Conservation (phyloP, 345 rosid genomes). For the Populus nigra region DNA sequence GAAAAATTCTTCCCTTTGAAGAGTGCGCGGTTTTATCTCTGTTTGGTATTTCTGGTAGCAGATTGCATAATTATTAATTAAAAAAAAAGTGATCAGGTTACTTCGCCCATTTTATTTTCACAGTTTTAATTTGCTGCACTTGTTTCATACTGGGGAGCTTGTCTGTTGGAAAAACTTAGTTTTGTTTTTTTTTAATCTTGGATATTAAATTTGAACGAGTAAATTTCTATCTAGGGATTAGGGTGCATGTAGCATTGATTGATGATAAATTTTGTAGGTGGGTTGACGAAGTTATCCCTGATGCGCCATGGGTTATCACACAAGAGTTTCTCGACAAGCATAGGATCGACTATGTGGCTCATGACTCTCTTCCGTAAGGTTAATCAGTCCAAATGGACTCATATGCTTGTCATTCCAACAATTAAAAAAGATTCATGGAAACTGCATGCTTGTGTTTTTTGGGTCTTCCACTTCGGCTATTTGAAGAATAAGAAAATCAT, state of each 20-base stretch:
- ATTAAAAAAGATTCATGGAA: neutral
- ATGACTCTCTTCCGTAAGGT: constrained; percentile 64
- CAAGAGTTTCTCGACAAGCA: constrained; percentile 64
- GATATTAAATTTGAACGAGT: neutral
- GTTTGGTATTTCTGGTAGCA: neutral
- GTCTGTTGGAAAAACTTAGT: neutral
- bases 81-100: neutral
- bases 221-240: neutral
- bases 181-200: neutral
- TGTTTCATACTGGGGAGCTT: neutral
- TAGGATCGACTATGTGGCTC: constrained; percentile 63
- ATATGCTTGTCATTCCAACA: constrained; percentile 4
- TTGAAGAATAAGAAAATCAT: neutral
- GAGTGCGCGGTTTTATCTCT: neutral
- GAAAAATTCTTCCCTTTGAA: neutral
- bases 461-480: too few relatives aligned
- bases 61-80: too few relatives aligned
- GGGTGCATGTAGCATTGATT: neutral
- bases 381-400: constrained; percentile 7
- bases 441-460: neutral
- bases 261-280: constrained; percentile 35
- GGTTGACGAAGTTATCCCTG: constrained; percentile 76
- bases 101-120: neutral
- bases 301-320: constrained; percentile 73
- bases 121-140: neutral